phyloP scores from a whole-genome alignment of 2,329 filamentous ascomycete species.

The Xylaria arbuscula region DNA sequence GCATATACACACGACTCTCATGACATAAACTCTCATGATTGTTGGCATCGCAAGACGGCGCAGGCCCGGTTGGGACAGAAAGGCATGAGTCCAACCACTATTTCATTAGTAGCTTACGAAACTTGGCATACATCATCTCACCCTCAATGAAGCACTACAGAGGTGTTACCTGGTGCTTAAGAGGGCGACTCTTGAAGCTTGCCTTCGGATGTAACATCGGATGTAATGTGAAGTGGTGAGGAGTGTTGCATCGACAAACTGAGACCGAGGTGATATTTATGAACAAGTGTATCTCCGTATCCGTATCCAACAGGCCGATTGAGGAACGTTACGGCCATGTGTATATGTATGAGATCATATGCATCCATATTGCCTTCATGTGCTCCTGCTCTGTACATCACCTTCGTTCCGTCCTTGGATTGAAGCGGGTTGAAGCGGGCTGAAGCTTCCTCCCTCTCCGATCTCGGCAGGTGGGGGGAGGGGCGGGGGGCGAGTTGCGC shows the following conservation, averaged over 20 bases:
- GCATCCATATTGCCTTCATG: background rate
- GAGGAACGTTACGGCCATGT: background rate
- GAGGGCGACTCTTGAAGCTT: background rate
- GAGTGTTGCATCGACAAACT: background rate
- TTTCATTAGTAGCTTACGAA: background rate
- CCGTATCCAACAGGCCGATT: background rate
- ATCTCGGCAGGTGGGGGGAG: background rate
- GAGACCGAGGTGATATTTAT: background rate
- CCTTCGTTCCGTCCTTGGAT: background rate
- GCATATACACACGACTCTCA: background rate
- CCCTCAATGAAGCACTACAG: background rate
- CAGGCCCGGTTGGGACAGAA: background rate
- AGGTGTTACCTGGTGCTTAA: background rate
- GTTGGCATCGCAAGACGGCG: background rate
- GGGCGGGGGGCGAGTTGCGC: too few relatives aligned
- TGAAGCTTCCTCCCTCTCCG: constrained; percentile 1
- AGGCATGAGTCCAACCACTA: background rate
- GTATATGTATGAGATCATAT: background rate
- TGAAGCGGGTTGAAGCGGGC: background rate
- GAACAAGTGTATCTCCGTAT: background rate
- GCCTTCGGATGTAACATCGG: background rate
- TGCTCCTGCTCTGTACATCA: constrained; percentile 1
- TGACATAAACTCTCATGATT: background rate
- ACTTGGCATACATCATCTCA: constrained; percentile 2
- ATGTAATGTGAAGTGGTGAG: background rate